Conservation (phyloP, 1,284 basidiomycete genomes). For the Boletus calvinii region DNA sequence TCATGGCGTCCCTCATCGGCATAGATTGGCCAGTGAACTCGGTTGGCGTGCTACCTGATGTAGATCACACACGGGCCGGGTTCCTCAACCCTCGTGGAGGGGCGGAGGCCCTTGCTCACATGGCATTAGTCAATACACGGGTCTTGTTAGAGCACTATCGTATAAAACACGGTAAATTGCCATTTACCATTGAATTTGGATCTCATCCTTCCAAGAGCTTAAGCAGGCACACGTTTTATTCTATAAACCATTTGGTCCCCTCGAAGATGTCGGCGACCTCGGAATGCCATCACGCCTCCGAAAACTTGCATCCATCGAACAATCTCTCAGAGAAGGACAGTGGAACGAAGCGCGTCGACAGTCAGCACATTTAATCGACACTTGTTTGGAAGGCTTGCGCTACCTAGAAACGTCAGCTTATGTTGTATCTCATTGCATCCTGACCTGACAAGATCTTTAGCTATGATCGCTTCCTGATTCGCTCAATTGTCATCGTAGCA, state of each 20-base stretch:
- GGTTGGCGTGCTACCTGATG: constrained; percentile 71
- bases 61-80: constrained; percentile 55
- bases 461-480: constrained; percentile 76
- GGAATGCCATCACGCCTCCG: constrained; percentile 26
- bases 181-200: background rate
- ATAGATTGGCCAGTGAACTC: constrained; percentile 75
- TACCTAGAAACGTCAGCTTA: constrained; percentile 73
- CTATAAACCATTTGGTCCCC: constrained; percentile 59
- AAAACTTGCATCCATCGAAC: constrained; percentile 43
- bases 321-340: constrained; percentile 41
- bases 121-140: constrained; percentile 71
- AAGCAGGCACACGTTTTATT: constrained; percentile 58
- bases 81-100: constrained; percentile 46
- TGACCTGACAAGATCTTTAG: constrained; percentile 34
- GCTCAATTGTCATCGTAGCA: constrained; percentile 65
- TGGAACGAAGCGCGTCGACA: constrained; percentile 52
- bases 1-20: constrained; percentile 78
- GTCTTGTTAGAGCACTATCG: constrained; percentile 80
- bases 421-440: background rate
- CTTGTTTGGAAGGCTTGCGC: constrained; percentile 64
- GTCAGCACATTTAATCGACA: constrained; percentile 56
- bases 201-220: constrained; percentile 45
- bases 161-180: constrained; percentile 66
- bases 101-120: constrained; percentile 47
- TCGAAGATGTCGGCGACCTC: constrained; percentile 32